Base-by-base conservation (phyloP, 441 rosid genomes). In the Hura crepitans region DNA sequence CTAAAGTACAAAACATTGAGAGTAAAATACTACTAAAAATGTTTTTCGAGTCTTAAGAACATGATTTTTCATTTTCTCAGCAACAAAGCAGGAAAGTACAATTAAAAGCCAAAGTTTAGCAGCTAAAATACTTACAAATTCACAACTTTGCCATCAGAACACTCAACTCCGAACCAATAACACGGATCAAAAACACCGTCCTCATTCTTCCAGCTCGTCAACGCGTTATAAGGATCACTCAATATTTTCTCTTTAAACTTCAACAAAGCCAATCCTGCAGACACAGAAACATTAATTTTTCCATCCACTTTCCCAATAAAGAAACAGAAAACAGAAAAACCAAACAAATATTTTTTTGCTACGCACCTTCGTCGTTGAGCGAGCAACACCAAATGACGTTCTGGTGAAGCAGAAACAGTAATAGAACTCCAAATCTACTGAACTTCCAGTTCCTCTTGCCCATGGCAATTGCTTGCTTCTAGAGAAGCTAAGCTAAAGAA, bases 131-230 rank as follows among this genome's bases (percentile, higher is more conserved):
- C 99, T 81, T 78, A 92, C 99, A 94, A 70, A 78, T 71, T 63
- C 54, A 83, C 85, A 11, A 92, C 92, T 76, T 73, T 85, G 59
- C 89, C 93, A 73, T 86, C 62, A 30, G 83, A 87, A 81, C 98
- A 95, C 64, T 71, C 88, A 15, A 95, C 87, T 22, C 96, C 96
- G 23, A 80, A 84, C 97, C 97, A 95, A 53, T 83, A 84, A 80
- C 97, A 92, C 61, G 79, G 93, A 84, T 78, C 80, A 68, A 55
- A 25, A 10, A 53, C 79, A 46, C 81, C 82, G 63, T 63, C 69
- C 65, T 77, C 80, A 65, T 79, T 75, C n/a, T 62, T 74, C 98
- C 98, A 95, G 72, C 79, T 77, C 70, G 72, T 71, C 65, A 92
- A 70, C 70, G 86, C 89, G 53, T 81, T 86, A 77, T 68, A 87